Evolutionary conservation across 306 rosid genomes (phyloP).

Genomic region (Lithocarpus polystachyus): DNA sequence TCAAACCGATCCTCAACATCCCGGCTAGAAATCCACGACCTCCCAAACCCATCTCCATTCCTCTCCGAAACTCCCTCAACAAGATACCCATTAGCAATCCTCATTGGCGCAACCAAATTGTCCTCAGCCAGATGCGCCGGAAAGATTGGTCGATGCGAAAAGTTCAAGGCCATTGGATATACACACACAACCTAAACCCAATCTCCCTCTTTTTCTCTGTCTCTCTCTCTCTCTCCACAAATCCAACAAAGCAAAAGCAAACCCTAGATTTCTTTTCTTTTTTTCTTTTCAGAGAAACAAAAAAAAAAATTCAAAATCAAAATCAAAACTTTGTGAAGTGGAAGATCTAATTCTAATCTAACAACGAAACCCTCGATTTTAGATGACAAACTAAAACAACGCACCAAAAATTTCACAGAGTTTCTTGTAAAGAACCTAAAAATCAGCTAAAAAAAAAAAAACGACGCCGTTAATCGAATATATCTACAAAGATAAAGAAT

Average conservation of each 20-base stretch:
- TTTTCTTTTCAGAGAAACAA: not conserved
- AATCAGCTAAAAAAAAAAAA: slow-evolving; percentile 26
- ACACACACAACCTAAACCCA: slow-evolving; percentile 13
- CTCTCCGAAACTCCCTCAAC: slow-evolving; percentile 55
- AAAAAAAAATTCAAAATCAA: not conserved
- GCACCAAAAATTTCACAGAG: slow-evolving; percentile 92
- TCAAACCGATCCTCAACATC: slow-evolving; percentile 61
- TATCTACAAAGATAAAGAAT: slow-evolving; percentile 36
- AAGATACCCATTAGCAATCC: slow-evolving; percentile 58
- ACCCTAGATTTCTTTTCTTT: slow-evolving; percentile 13
- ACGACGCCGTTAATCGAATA: slow-evolving; percentile 29
- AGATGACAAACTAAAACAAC: slow-evolving; percentile 90
- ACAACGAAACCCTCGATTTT: slow-evolving; percentile 87
- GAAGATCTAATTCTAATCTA: slow-evolving; percentile 35
- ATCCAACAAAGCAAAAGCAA: not conserved
- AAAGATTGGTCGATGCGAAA: slow-evolving; percentile 42
- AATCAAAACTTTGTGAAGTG: not conserved
- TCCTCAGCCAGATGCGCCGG: slow-evolving; percentile 42
- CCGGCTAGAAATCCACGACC: slow-evolving; percentile 41
- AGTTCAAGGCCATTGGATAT: slow-evolving; percentile 54
- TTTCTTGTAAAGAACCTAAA: slow-evolving; percentile 51
- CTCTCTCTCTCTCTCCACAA: not conserved
- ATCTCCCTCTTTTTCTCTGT: not conserved
- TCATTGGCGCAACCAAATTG: slow-evolving; percentile 47
- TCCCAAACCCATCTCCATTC: slow-evolving; percentile 52